These are phyloP conservation scores for Xylaria sp. DNA, from an alignment of 2,329 filamentous ascomycete genomes.

Conservation along the genomic window DNA sequence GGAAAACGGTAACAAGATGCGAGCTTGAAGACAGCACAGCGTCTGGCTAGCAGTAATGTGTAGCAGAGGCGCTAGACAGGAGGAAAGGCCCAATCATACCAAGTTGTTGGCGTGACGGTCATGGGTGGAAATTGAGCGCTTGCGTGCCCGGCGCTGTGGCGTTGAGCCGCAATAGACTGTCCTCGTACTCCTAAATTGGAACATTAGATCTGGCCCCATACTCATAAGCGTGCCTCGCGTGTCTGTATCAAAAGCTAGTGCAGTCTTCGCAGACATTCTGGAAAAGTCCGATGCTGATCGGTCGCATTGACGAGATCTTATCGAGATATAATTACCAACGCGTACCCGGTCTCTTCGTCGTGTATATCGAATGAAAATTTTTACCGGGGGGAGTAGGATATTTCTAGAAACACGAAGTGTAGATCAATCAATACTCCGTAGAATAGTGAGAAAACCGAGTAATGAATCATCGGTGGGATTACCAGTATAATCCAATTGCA, in stretches of 20 bases:
- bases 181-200: constrained; percentile 35
- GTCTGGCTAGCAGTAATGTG: background rate
- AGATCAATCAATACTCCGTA: constrained; percentile 14
- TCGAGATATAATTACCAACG: constrained; percentile 26
- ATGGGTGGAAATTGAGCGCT: constrained; percentile 30
- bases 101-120: constrained; percentile 18
- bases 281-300: constrained; percentile 26
- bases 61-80: constrained; percentile 9
- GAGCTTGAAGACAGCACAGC: constrained; percentile 9
- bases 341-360: constrained; percentile 19
- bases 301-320: constrained; percentile 29
- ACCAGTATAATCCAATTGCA: background rate
- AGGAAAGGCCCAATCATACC: constrained; percentile 10
- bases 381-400: constrained; percentile 11
- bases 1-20: constrained; percentile 22
- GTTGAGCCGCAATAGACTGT: constrained; percentile 24
- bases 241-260: background rate
- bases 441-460: background rate
- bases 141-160: constrained; percentile 25
- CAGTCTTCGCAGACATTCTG: constrained; percentile 14
- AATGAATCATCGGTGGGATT: constrained; percentile 14
- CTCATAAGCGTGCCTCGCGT: background rate
- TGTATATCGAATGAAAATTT: constrained; percentile 11
- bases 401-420: constrained; percentile 18
- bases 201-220: constrained; percentile 22